Evolutionary conservation across 192 early-diverging fungal genomes (phyloP).

Genomic region (Gonapodya sp.): DNA sequence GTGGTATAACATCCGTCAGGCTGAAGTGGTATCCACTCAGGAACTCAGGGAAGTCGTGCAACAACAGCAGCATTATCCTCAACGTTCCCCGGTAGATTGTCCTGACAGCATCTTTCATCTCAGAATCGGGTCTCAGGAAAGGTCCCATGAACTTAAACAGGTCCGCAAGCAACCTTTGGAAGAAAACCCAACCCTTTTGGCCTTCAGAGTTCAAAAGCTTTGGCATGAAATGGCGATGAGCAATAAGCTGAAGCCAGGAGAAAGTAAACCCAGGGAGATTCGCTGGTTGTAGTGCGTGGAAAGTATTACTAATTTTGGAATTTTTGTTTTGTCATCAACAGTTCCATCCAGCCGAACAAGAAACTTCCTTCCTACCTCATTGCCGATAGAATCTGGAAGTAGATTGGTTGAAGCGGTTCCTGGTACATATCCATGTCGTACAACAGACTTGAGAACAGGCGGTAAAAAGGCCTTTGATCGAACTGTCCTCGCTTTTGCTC

Average conservation of each 20-base stretch:
- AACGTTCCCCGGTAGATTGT: slow-evolving; percentile 83
- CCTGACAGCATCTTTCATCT: slow-evolving; percentile 64
- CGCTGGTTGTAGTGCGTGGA: slow-evolving; percentile 73
- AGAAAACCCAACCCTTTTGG: slow-evolving; percentile 81
- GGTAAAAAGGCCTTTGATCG: slow-evolving; percentile 84
- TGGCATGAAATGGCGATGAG: slow-evolving; percentile 88
- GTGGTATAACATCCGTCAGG: slow-evolving; percentile 86
- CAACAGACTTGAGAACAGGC: slow-evolving; percentile 74
- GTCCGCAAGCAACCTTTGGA: slow-evolving; percentile 71
- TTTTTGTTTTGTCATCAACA: too few relatives aligned
- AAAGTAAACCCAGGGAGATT: slow-evolving; percentile 88
- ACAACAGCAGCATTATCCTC: slow-evolving; percentile 77
- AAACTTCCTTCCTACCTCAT: slow-evolving; percentile 36
- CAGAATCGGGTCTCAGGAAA: slow-evolving; percentile 53
- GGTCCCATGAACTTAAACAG: slow-evolving; percentile 82
- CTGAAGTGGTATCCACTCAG: slow-evolving; percentile 83
- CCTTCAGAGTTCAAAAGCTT: slow-evolving; percentile 65
- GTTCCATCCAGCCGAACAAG: too few relatives aligned
- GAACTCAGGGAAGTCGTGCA: slow-evolving; percentile 98
- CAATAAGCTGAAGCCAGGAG: slow-evolving; percentile 87
- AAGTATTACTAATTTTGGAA: slow-evolving; percentile 42
- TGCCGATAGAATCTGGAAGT: slow-evolving; percentile 60
- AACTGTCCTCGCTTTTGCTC: slow-evolving; percentile 67
- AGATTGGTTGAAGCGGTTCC: slow-evolving; percentile 52
- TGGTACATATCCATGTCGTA: slow-evolving; percentile 65